Evolutionary conservation across 1,139 yeast genomes (phyloP), one percentile per base, ranked within the genome.

Genomic region (Kodamaea anthophila): DNA sequence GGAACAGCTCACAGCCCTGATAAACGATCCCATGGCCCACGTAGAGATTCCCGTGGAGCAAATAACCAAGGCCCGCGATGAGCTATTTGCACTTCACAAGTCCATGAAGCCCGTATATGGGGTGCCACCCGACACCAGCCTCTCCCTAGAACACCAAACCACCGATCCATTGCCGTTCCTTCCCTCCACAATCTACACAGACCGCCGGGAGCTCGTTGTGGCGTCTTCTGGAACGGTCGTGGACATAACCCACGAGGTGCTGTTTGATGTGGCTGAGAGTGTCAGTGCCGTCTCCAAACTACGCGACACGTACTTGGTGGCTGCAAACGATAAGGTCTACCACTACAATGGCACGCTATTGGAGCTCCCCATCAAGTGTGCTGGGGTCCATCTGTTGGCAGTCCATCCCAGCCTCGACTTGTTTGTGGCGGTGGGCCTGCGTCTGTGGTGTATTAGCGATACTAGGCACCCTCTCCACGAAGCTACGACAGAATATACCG

Each of bases 1-100:
- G 36, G 69, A 70, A 30, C 61, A 74, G 35, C 52, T 74, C 26
- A 51, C 71, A 0, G 38, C 43, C 5, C 49, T 64, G 9, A 37
- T 70, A 23, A 40, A 43, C 13, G 44, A 45, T 16, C 41, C 44
- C 21, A 28, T 21, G 11, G 20, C 18, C 3, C 24, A 16, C 13
- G 30, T 18, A 5, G 26, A 29, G 18, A 34, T 40, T 9, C 56
- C 60, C 1, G 48, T 38, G 4, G 55, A 48, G 1, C 41, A 42
- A 2, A 57, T 69, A 13, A 38, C 49, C 4, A 29, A 31, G 6
- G 69, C 73, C 2, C 56, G 65, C 19, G 59, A 55, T 10, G 53
- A 53, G 21, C 49, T 72, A 14, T 69, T 64, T 40, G 51, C 50
- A 15, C 24, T 58, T 4, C 77, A 72, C 42, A 70, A 68, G 39